Evolutionary conservation across 176 grass and related monocot species (phyloP), one percentile per base, ranked within the genome.

Genomic region (Themeda triandra): DNA sequence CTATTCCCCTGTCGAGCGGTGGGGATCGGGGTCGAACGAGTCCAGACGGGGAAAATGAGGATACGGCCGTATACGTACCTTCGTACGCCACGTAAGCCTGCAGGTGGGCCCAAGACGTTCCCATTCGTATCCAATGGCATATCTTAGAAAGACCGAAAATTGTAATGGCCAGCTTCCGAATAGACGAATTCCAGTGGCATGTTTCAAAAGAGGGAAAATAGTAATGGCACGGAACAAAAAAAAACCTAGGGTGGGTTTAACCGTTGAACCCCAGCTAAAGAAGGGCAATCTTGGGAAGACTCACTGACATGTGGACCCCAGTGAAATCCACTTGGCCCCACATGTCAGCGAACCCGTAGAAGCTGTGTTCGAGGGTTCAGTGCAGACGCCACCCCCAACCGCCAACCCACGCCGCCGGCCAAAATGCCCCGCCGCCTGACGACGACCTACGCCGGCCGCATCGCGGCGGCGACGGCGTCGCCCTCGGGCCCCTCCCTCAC

Each of bases 401-500:
- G 2, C 62, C 11, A 29, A 64, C 30, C 63, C 63, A 65, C 28
- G 28, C 27, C 28, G 28, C 27, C 63, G 63, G 28, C 63, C 13
- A 65, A 65, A 64, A 90, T 91, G 80, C 85, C 80, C 69, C 89
- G 89, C 80, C 85, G 89, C 80, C 48, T 84, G 37, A 31, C 60
- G 63, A 65, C 85, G 75, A 90, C 77, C 78, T 99, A 99, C 96
- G 85, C 89, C 87, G 96, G 87, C 67, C 93, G 89, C 21, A 88
- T 99, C 65, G 88, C 92, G 66, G 87, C 78, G 24, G 87, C 94
- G 58, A 87, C 36, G 25, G 56, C 84, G 24, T 91, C 92, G 30
- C 83, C 85, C 19, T 87, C 87, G 28, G 96, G 89, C 13, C 82
- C 85, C 14, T 91, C 91, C 36, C 64, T 96, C 70, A 88, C 91